Conservation (phyloP, 2,329 filamentous ascomycete species). For the Trichothecium sympodiale region DNA sequence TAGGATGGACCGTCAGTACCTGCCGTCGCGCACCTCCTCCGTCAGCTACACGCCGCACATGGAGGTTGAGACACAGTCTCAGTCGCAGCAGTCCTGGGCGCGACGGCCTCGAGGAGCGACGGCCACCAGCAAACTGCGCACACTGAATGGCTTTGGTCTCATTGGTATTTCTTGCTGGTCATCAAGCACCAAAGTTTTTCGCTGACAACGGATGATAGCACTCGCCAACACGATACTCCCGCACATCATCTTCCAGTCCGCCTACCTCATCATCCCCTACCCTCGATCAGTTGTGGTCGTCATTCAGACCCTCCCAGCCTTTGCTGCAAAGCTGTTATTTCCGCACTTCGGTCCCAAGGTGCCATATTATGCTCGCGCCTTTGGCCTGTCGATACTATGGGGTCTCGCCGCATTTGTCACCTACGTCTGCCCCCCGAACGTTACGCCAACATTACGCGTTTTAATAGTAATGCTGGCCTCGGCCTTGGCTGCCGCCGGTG, state of each 20-base stretch:
- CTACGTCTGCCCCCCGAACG: conserved; percentile 19
- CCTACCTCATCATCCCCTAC: conserved; percentile 24
- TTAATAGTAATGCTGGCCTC: conserved; percentile 18
- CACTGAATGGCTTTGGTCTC: too few species aligned
- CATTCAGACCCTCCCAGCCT: conserved; percentile 18
- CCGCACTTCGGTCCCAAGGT: conserved; percentile 12
- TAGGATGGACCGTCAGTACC: too few species aligned
- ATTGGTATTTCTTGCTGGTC: too few species aligned
- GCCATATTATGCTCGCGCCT: conserved; percentile 16
- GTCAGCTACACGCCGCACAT: too few species aligned
- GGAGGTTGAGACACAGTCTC: too few species aligned
- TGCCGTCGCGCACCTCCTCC: too few species aligned
- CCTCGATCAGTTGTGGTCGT: conserved; percentile 18
- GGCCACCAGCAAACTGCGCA: too few species aligned
- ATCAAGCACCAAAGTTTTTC: too few species aligned
- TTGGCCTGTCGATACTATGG: conserved; percentile 16
- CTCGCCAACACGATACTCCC: conserved; percentile 18
- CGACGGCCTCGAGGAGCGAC: too few species aligned
- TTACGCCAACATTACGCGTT: conserved; percentile 17
- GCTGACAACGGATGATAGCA: conserved; percentile 9
- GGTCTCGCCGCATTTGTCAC: conserved; percentile 15
- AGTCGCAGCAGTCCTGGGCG: too few species aligned
- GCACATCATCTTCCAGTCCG: conserved; percentile 18
- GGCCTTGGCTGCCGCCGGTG: conserved; percentile 15
- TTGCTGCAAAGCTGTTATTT: conserved; percentile 16